These are phyloP conservation scores for Eucalyptus pauciflora DNA, from an alignment of 345 rosid species.

Conservation along the genomic window DNA sequence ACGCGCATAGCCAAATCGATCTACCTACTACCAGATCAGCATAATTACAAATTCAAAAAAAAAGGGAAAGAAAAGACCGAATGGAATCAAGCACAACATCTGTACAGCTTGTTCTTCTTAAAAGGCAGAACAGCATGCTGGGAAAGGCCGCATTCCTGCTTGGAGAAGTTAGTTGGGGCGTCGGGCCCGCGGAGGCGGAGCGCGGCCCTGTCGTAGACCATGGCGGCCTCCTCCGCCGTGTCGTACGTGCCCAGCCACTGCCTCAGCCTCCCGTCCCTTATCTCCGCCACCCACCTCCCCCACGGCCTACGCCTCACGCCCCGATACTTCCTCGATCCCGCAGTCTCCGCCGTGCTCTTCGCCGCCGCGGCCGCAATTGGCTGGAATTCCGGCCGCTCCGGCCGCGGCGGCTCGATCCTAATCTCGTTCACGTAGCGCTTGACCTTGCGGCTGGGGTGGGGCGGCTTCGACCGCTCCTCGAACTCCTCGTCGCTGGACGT, in stretches of 20 bases:
- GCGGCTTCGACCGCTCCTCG: not conserved
- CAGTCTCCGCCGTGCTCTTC: not conserved
- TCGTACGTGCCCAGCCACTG: conserved; percentile 24
- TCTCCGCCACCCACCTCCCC: conserved; percentile 39
- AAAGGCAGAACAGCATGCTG: conserved; percentile 1
- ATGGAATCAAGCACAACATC: conserved; percentile 2
- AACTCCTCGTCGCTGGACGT: conserved; percentile 19
- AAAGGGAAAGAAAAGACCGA: not conserved
- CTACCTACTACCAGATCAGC: not conserved
- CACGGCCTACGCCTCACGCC: conserved; percentile 33
- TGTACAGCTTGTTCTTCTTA: conserved; percentile 16
- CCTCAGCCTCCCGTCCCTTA: conserved; percentile 19
- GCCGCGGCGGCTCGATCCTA: conserved; percentile 4
- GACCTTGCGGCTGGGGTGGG: not conserved
- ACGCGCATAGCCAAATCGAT: not conserved
- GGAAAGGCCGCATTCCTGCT: conserved; percentile 2
- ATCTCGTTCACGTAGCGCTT: conserved; percentile 19
- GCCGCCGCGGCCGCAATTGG: not conserved
- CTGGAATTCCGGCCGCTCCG: not conserved
- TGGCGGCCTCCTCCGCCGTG: conserved; percentile 33
- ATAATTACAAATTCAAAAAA: not conserved
- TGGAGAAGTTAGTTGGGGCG: conserved; percentile 22
- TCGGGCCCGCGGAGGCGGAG: conserved; percentile 15
- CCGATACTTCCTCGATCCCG: conserved; percentile 11
- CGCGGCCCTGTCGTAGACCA: conserved; percentile 23